Percentiles rank a stretch among this genome's conserved stretches.
Conservation (phyloP, 352 stramenopile genomes). For the Pythium plurisporium region DNA sequence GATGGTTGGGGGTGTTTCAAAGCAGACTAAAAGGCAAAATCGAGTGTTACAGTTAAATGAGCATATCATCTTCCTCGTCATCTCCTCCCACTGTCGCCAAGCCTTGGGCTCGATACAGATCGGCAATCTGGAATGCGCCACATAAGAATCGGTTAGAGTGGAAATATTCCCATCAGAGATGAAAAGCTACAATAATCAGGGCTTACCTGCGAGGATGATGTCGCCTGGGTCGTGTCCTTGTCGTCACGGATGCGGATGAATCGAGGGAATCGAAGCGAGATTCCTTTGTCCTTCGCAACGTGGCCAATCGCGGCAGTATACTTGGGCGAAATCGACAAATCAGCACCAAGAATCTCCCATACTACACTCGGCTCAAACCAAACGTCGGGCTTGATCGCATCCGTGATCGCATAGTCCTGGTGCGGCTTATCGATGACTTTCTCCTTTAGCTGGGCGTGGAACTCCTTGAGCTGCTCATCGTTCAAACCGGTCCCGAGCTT, state of each 20-base stretch:
- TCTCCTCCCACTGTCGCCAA: slow-evolving; percentile 57
- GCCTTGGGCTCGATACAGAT: slow-evolving; percentile 76
- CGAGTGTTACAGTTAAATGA: slow-evolving; percentile 45
- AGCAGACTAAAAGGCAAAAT: background rate
- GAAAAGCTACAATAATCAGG: background rate
- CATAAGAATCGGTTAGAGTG: too few relatives aligned
- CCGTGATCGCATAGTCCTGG: slow-evolving; percentile 90
- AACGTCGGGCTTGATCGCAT: slow-evolving; percentile 88
- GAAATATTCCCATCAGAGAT: background rate
- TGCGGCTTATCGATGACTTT: slow-evolving; percentile 81
- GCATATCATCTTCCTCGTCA: slow-evolving; percentile 71
- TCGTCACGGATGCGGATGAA: slow-evolving; percentile 98
- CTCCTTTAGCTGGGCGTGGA: slow-evolving; percentile 80
- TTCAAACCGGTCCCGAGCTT: slow-evolving; percentile 99
- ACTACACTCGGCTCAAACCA: slow-evolving; percentile 97
- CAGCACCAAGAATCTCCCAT: slow-evolving; percentile 98
- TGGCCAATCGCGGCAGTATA: slow-evolving; percentile 95
- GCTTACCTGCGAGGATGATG: slow-evolving; percentile 92
- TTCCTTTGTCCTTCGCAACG: slow-evolving; percentile 90
- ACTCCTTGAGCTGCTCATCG: slow-evolving; percentile 96
- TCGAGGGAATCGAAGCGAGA: slow-evolving; percentile 98
- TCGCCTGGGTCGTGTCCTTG: slow-evolving; percentile 96
- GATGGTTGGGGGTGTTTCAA: too few relatives aligned
- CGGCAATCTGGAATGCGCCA: slow-evolving; percentile 73
- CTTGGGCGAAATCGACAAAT: slow-evolving; percentile 97